A percentile compares a stretch with the other conserved stretches of the same genome.
Conservation (phyloP, 192 early-diverging fungal genomes). For the Podila verticillata region DNA sequence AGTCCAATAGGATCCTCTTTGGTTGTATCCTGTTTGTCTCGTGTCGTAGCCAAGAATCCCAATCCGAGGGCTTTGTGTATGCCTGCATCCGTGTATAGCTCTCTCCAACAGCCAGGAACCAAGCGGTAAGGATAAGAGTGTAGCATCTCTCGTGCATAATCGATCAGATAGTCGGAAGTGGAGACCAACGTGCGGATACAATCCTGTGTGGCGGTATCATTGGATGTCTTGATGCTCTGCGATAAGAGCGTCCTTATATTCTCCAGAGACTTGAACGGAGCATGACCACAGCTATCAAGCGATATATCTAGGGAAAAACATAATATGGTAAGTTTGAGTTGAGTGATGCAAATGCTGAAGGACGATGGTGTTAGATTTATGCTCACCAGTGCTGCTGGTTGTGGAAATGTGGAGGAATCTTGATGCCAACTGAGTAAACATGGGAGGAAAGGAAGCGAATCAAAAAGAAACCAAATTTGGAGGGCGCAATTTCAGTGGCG, state of each 20-base stretch:
- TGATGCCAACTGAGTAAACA: no score
- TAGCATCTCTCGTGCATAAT: constrained; percentile 48
- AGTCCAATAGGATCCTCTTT: constrained; percentile 1
- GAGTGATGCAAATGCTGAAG: background rate
- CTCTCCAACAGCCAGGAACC: constrained; percentile 61
- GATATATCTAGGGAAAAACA: constrained; percentile 12
- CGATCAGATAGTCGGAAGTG: constrained; percentile 28
- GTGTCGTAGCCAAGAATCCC: background rate
- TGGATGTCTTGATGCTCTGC: background rate
- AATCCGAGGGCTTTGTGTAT: constrained; percentile 49
- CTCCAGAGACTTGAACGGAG: constrained; percentile 11
- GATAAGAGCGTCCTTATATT: constrained; percentile 6
- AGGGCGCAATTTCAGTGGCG: no score
- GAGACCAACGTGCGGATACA: constrained; percentile 1
- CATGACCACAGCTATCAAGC: constrained; percentile 18
- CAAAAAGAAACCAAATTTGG: no score
- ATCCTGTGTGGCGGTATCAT: background rate
- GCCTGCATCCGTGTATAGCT: constrained; percentile 60
- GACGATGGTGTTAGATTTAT: no score
- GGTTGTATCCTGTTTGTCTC: background rate
- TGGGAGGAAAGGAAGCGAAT: no score
- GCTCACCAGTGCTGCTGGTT: no score
- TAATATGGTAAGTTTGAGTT: background rate
- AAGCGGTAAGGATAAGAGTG: constrained; percentile 57
- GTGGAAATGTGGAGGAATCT: no score